These are phyloP conservation scores for Periconia macrospinosa DNA, from an alignment of 2,329 filamentous ascomycete genomes.

Conservation along the genomic window DNA sequence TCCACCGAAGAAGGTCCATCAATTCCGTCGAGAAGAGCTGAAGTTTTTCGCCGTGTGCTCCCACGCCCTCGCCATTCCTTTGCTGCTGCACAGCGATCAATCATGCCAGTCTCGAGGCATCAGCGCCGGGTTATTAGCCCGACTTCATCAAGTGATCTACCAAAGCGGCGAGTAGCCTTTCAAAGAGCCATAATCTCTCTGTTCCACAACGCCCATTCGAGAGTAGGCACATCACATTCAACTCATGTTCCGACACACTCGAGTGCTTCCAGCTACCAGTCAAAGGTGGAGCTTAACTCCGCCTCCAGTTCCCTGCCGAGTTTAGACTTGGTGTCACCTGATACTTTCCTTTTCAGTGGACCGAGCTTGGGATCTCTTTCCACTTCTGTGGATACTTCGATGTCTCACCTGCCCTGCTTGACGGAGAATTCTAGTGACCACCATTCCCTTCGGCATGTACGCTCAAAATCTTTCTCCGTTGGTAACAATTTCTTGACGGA, in stretches of 20 bases:
- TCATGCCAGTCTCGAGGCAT: constrained; percentile 13
- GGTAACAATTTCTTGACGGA: constrained; percentile 20
- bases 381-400: constrained; percentile 21
- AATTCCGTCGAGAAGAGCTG: constrained; percentile 17
- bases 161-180: constrained; percentile 23
- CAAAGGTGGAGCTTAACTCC: constrained; percentile 15
- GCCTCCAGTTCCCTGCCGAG: constrained; percentile 26
- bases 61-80: constrained; percentile 11
- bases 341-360: constrained; percentile 37
- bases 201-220: constrained; percentile 19
- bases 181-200: constrained; percentile 31
- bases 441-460: constrained; percentile 11
- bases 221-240: background rate
- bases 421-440: constrained; percentile 17
- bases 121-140: background rate
- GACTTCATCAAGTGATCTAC: constrained; percentile 12
- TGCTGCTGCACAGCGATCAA: constrained; percentile 3
- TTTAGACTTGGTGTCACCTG: constrained; percentile 36
- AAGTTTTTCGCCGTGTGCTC: constrained; percentile 28
- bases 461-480: constrained; percentile 27
- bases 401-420: constrained; percentile 20
- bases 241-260: constrained; percentile 12
- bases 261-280: constrained; percentile 23
- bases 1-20: background rate
- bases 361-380: constrained; percentile 29